Percentiles rank a stretch among this genome's conserved stretches.
Evolutionary conservation across 306 rosid genomes (phyloP).

Genomic region (Dryas drummondii): DNA sequence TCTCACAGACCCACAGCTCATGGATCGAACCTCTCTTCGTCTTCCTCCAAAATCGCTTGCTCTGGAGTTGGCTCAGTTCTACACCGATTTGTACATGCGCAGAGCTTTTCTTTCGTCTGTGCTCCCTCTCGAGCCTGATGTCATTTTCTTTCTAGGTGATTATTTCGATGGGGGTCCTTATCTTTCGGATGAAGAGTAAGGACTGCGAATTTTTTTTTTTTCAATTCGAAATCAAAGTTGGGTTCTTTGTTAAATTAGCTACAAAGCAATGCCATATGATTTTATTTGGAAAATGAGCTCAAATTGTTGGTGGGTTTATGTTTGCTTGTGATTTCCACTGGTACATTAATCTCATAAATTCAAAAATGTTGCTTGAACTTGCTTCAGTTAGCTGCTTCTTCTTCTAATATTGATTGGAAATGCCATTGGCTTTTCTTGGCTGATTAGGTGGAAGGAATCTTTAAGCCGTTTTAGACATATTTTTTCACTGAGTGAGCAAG

Average conservation of each 20-base stretch:
- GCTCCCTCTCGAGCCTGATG: constrained; percentile 67
- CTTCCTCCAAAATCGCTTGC: constrained; percentile 71
- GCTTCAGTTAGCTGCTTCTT: background rate
- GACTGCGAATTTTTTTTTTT: constrained; percentile 15
- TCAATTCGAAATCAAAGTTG: background rate
- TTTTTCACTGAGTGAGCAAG: constrained; percentile 52
- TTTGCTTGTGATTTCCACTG: too few species aligned
- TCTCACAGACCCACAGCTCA: constrained; percentile 83
- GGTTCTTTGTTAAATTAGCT: constrained; percentile 9
- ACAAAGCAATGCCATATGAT: background rate
- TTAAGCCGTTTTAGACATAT: constrained; percentile 64
- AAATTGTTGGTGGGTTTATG: background rate
- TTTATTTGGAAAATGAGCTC: background rate
- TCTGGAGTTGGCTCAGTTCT: constrained; percentile 66
- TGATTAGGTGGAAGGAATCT: constrained; percentile 73
- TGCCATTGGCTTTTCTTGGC: constrained; percentile 29
- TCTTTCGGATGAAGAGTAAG: constrained; percentile 76
- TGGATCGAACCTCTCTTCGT: constrained; percentile 71
- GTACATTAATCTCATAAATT: background rate
- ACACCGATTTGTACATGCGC: constrained; percentile 78
- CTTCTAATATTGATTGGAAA: constrained; percentile 8
- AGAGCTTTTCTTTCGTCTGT: constrained; percentile 70
- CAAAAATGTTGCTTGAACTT: background rate
- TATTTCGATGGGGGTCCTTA: constrained; percentile 81
- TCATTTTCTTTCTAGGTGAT: constrained; percentile 75